A percentile compares a stretch with the other conserved stretches of the same genome.
These are phyloP conservation scores for Corymbia maculata DNA, from an alignment of 345 rosid species.

Conservation along the genomic window DNA sequence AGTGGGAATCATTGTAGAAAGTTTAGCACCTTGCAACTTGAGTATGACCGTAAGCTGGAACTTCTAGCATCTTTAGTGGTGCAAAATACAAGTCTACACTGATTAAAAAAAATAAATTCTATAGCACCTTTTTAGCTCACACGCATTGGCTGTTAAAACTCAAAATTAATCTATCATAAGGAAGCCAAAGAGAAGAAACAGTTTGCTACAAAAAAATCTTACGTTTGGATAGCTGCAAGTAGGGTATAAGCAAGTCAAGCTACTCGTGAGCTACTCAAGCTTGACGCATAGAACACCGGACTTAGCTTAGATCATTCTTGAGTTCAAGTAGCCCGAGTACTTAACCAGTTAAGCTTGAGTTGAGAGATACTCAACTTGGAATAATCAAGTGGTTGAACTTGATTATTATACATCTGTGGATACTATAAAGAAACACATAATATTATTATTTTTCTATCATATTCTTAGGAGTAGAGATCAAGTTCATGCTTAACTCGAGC, in stretches of 20 bases:
- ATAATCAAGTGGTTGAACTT: not conserved
- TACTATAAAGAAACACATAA: not conserved
- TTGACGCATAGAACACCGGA: not conserved
- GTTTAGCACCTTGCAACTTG: not conserved
- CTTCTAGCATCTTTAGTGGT: not conserved
- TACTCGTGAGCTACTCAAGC: not conserved
- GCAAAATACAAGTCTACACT: not conserved
- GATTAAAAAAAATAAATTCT: too few relatives aligned
- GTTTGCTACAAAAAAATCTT: not conserved
- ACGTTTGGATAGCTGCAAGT: not conserved
- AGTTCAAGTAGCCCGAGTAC: not conserved
- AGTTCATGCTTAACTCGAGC: not conserved
- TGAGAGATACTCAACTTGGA: not conserved
- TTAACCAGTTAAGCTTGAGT: not conserved
- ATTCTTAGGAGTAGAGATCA: not conserved
- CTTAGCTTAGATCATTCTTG: not conserved
- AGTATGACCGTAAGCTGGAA: not conserved
- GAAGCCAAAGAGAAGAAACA: not conserved
- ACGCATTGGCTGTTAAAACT: not conserved
- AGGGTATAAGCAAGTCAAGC: not conserved
- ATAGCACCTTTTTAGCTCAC: not conserved
- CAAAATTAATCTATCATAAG: not conserved
- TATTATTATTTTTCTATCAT: not conserved
- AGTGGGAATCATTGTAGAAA: not conserved
- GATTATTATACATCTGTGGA: not conserved